Percentiles rank a stretch among this genome's conserved stretches.
These are phyloP conservation scores for Omphalea diandra DNA, from an alignment of 441 rosid species.

Conservation along the genomic window DNA sequence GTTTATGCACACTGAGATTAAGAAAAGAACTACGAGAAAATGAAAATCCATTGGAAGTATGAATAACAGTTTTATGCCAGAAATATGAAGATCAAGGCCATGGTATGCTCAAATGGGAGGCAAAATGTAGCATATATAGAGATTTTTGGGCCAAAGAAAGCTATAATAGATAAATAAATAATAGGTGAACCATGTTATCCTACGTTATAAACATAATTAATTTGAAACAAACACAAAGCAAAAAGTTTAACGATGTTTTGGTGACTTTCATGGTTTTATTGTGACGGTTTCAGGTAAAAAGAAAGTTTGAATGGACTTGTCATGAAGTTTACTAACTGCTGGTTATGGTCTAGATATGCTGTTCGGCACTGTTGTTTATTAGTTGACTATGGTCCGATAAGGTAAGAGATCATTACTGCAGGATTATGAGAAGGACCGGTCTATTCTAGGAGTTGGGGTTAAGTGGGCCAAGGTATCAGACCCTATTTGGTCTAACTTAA, in stretches of 20 bases:
- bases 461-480: background rate
- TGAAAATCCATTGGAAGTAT: conserved; percentile 12
- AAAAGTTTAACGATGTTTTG: background rate
- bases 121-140: background rate
- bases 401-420: background rate
- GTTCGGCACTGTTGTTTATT: background rate
- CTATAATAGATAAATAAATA: too few species aligned
- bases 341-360: background rate
- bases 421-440: background rate
- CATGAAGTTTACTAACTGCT: background rate
- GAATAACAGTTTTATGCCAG: background rate
- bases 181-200: background rate
- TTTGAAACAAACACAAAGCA: background rate
- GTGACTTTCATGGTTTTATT: background rate
- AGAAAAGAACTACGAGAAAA: background rate
- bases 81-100: background rate
- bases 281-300: background rate
- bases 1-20: background rate
- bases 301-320: background rate
- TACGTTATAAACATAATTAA: background rate
- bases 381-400: background rate
- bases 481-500: background rate
- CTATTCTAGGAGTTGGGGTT: too few species aligned
- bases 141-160: background rate
- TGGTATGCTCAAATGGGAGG: background rate